Evolutionary conservation across 208 protist species (phyloP).

Genomic region (Acanthamoeba healyi): DNA sequence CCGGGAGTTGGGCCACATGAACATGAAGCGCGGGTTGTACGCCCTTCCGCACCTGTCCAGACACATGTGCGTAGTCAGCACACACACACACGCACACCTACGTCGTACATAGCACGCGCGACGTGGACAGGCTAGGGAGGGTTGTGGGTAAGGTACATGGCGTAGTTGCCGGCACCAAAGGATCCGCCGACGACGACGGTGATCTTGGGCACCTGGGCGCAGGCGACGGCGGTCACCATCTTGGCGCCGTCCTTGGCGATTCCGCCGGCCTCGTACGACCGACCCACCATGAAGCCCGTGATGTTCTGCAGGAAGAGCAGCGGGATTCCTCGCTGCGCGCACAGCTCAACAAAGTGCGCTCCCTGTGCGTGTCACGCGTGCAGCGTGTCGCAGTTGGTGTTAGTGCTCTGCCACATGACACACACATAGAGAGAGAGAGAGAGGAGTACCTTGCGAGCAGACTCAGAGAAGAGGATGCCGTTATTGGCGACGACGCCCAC

Average conservation of each 20-base stretch:
- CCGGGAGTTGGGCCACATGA: slow-evolving; percentile 97
- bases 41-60: slow-evolving; percentile 92
- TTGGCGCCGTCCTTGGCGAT: slow-evolving; percentile 98
- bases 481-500: slow-evolving; percentile 98
- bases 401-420: not conserved
- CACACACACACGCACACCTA: slow-evolving; percentile 93
- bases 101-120: no score
- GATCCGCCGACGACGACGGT: slow-evolving; percentile 96
- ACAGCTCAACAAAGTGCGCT: slow-evolving; percentile 92
- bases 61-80: slow-evolving; percentile 94
- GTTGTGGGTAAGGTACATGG: slow-evolving; percentile 93
- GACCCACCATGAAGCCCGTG: slow-evolving; percentile 94
- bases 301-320: slow-evolving; percentile 98
- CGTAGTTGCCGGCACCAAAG: slow-evolving; percentile 98
- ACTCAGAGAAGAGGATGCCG: slow-evolving; percentile 96
- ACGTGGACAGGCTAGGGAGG: no score
- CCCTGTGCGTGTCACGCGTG: not conserved
- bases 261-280: slow-evolving; percentile 86
- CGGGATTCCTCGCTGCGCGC: slow-evolving; percentile 95
- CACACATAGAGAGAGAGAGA: not conserved
- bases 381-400: no score
- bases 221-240: slow-evolving; percentile 95
- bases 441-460: slow-evolving; percentile 82
- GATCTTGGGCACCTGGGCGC: slow-evolving; percentile 95
- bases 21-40: slow-evolving; percentile 94